These are phyloP conservation scores for Pleoardoris graminearum DNA, from an alignment of 2,329 filamentous ascomycete genomes.

Conservation along the genomic window DNA sequence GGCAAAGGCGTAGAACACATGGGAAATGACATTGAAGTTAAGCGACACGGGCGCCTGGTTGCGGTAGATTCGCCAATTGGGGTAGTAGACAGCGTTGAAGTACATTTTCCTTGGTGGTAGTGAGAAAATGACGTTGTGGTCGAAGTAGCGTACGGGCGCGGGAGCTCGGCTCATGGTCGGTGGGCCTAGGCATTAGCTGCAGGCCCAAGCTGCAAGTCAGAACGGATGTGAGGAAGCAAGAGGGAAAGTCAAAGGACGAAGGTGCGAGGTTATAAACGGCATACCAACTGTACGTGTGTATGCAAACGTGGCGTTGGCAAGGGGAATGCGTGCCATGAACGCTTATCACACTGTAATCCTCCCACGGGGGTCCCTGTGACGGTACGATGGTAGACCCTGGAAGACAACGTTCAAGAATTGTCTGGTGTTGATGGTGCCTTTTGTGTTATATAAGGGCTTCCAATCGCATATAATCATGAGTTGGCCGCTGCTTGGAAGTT, in stretches of 20 bases:
- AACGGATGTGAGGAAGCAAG: constrained; percentile 3
- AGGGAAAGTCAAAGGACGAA: not conserved
- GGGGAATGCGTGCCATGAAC: not conserved
- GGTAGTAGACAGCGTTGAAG: constrained; percentile 80
- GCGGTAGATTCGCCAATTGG: constrained; percentile 75
- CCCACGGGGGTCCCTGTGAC: constrained; percentile 11
- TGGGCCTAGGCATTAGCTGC: constrained; percentile 35
- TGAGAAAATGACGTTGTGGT: constrained; percentile 33
- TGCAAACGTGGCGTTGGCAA: constrained; percentile 7
- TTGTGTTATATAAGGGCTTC: no score
- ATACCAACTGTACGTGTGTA: not conserved
- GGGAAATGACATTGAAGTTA: constrained; percentile 75
- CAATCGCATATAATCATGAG: no score
- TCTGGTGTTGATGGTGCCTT: no score
- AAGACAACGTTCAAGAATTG: no score
- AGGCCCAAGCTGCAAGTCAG: constrained; percentile 33
- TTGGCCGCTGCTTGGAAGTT: no score
- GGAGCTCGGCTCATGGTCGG: constrained; percentile 37
- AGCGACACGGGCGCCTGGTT: constrained; percentile 73
- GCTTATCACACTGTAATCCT: constrained; percentile 13
- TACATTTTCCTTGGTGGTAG: constrained; percentile 43
- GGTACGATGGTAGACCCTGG: constrained; percentile 10
- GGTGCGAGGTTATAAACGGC: constrained; percentile 1
- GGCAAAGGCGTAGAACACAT: constrained; percentile 83
- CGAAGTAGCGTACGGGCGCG: constrained; percentile 20